These are phyloP conservation scores for Penicillium sp. DNA, from an alignment of 2,329 filamentous ascomycete genomes.

Conservation along the genomic window DNA sequence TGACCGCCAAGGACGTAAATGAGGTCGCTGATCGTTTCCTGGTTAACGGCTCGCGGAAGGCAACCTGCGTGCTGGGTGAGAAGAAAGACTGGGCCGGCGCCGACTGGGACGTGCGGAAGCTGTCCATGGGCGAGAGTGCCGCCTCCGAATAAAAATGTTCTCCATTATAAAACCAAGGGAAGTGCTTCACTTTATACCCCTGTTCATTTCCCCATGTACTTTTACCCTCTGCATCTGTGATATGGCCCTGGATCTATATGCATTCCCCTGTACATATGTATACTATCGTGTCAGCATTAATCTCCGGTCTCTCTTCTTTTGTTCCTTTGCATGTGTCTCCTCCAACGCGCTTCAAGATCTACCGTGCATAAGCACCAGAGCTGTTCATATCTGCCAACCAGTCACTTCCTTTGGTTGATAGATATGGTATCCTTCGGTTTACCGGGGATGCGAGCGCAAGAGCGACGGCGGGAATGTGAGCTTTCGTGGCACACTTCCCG, in stretches of 20 bases:
- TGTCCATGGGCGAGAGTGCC: constrained; percentile 52
- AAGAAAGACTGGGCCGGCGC: constrained; percentile 67
- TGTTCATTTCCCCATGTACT: constrained; percentile 15
- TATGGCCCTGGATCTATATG: constrained; percentile 1
- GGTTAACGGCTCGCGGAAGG: constrained; percentile 60
- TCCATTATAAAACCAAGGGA: background rate
- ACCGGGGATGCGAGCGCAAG: constrained; percentile 44
- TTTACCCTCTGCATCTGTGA: constrained; percentile 10
- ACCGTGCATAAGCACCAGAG: constrained; percentile 51
- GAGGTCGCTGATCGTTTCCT: constrained; percentile 77
- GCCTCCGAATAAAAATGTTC: background rate
- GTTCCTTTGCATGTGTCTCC: background rate
- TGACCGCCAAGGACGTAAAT: constrained; percentile 73
- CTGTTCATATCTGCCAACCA: constrained; percentile 45
- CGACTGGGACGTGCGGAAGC: constrained; percentile 73
- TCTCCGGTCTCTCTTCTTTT: constrained; percentile 15
- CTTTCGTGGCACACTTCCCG: constrained; percentile 30
- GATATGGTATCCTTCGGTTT: constrained; percentile 44
- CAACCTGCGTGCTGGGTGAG: constrained; percentile 73
- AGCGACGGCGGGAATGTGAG: constrained; percentile 35
- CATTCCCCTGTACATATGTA: constrained; percentile 25
- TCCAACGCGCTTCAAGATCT: constrained; percentile 24
- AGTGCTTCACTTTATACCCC: constrained; percentile 9
- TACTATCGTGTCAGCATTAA: constrained; percentile 19
- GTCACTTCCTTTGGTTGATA: constrained; percentile 43